Conservation (phyloP, 208 protist genomes). For the Angomonas ambiguus region DNA sequence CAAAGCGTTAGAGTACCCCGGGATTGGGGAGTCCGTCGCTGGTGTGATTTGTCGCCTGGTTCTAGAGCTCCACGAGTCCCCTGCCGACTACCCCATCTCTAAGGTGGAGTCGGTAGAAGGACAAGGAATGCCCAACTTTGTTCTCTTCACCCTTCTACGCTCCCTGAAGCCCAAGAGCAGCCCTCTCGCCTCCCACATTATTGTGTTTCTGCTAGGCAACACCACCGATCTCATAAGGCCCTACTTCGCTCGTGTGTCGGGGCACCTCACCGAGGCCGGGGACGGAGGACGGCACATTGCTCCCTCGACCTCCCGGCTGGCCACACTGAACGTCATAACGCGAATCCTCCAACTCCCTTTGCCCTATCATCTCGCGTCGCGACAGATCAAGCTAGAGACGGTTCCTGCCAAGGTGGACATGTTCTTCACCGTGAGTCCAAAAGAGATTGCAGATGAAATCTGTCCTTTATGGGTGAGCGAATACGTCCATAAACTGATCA, state of each 20-base stretch:
- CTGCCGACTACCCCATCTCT: conserved; percentile 72
- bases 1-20: conserved; percentile 63
- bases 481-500: conserved; percentile 81
- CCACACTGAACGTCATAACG: conserved; percentile 82
- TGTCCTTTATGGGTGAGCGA: conserved; percentile 78
- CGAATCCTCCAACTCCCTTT: conserved; percentile 73
- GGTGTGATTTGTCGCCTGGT: conserved; percentile 61
- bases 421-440: conserved; percentile 77
- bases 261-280: conserved; percentile 70
- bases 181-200: conserved; percentile 46
- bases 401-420: conserved; percentile 48
- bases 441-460: conserved; percentile 76
- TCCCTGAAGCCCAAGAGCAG: conserved; percentile 69
- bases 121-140: conserved; percentile 85
- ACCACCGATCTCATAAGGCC: conserved; percentile 84
- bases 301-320: conserved; percentile 53
- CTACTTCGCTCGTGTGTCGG: conserved; percentile 78
- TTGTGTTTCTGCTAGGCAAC: conserved; percentile 69
- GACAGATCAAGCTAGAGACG: conserved; percentile 46
- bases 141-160: conserved; percentile 85
- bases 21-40: conserved; percentile 54
- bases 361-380: conserved; percentile 69
- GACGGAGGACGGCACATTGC: conserved; percentile 33
- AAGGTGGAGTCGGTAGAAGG: conserved; percentile 66
- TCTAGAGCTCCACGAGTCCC: conserved; percentile 69